Evolutionary conservation across 2,329 filamentous ascomycete genomes (phyloP).

Genomic region (Ampelomyces quisqualis): DNA sequence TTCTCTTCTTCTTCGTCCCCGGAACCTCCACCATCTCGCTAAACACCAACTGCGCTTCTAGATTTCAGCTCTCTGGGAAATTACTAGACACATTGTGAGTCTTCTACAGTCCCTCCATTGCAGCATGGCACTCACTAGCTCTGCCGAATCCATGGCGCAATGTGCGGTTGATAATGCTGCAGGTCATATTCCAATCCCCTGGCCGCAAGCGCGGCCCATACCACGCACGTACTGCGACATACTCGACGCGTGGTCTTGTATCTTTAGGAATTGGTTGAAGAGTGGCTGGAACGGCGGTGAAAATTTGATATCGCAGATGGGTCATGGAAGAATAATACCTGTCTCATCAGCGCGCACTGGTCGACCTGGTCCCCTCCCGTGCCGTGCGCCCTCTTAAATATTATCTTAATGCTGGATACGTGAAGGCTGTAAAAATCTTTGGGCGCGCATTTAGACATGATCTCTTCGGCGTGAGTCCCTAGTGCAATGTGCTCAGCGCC

Average conservation of each 20-base stretch:
- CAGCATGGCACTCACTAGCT: slow-evolving; percentile 19
- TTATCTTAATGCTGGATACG: slow-evolving; percentile 26
- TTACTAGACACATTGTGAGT: slow-evolving; percentile 6
- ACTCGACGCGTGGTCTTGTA: slow-evolving; percentile 25
- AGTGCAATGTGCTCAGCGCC: slow-evolving; percentile 25
- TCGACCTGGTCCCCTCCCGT: slow-evolving; percentile 16
- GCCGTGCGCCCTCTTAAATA: slow-evolving; percentile 20
- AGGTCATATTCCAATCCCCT: slow-evolving; percentile 30
- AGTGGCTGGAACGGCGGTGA: slow-evolving; percentile 17
- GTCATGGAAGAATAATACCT: slow-evolving; percentile 27
- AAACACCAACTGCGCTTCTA: slow-evolving; percentile 32
- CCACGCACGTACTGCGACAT: slow-evolving; percentile 28
- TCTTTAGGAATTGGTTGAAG: slow-evolving; percentile 20
- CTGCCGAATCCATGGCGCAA: slow-evolving; percentile 25
- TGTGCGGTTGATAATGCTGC: slow-evolving; percentile 31
- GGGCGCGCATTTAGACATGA: slow-evolving; percentile 6
- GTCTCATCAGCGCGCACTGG: background rate
- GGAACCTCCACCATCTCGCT: slow-evolving; percentile 35
- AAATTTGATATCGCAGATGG: slow-evolving; percentile 11
- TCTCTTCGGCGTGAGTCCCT: slow-evolving; percentile 24
- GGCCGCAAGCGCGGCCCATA: slow-evolving; percentile 31
- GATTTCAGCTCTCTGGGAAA: slow-evolving; percentile 24
- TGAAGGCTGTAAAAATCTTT: slow-evolving; percentile 9
- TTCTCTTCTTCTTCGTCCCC: slow-evolving; percentile 29
- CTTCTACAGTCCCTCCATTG: no score